phyloP scores from a whole-genome alignment of 2,329 filamentous ascomycete genomes.

The Cladophialophora carrionii region DNA sequence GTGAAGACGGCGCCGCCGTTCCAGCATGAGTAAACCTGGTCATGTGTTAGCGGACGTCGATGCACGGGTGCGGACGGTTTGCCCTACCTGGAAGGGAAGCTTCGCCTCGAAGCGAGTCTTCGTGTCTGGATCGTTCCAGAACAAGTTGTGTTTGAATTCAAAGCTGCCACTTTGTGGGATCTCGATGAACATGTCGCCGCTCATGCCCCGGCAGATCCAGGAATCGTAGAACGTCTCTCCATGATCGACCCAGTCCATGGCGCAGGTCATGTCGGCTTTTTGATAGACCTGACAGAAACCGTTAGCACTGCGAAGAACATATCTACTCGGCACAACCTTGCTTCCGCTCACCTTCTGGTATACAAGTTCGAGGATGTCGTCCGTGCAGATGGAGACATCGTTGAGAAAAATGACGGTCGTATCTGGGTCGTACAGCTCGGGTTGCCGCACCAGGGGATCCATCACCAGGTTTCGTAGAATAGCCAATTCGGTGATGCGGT shows the following conservation, averaged over 20 bases:
- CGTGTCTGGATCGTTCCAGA: conserved; percentile 54
- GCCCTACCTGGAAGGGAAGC: conserved; percentile 54
- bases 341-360: conserved; percentile 46
- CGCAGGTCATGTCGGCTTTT: conserved; percentile 60
- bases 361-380: conserved; percentile 62
- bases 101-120: conserved; percentile 42
- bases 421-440: conserved; percentile 40
- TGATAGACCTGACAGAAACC: conserved; percentile 39
- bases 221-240: conserved; percentile 61
- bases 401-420: conserved; percentile 59
- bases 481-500: conserved; percentile 56
- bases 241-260: conserved; percentile 60
- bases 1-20: conserved; percentile 59
- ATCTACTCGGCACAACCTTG: not conserved
- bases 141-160: conserved; percentile 55
- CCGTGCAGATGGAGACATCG: conserved; percentile 57
- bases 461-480: conserved; percentile 59
- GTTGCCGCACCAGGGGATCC: conserved; percentile 47
- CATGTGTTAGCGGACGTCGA: not conserved
- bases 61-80: not conserved
- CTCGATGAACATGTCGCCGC: conserved; percentile 60
- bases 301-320: not conserved
- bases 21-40: conserved; percentile 62
- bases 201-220: conserved; percentile 58
- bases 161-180: conserved; percentile 56